phyloP scores from a whole-genome alignment of 2,329 filamentous ascomycete species.

The Alternaria tenuissima region DNA sequence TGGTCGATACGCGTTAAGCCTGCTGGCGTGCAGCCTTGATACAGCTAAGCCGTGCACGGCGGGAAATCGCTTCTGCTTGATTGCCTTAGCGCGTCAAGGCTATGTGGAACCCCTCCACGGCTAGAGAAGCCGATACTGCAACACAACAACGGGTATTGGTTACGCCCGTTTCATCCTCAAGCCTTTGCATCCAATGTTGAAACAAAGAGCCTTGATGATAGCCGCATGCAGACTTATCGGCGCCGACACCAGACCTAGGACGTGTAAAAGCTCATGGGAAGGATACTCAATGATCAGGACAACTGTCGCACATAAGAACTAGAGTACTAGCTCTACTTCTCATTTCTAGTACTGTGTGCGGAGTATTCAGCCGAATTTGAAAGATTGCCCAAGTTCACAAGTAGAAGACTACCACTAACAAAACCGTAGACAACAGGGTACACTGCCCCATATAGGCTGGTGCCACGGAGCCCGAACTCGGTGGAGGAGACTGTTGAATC shows the following conservation, averaged over 20 bases:
- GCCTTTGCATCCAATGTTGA: neutral
- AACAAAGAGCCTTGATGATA: neutral
- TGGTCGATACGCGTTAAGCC: slow-evolving; percentile 9
- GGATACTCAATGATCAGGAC: neutral
- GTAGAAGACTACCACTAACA: too few relatives aligned
- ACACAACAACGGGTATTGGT: neutral
- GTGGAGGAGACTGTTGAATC: neutral
- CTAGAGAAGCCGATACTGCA: neutral
- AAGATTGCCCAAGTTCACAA: too few relatives aligned
- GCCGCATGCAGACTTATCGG: neutral
- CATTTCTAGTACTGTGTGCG: neutral
- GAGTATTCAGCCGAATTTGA: neutral
- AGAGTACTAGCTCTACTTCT: neutral
- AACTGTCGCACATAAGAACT: neutral
- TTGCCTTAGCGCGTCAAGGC: neutral
- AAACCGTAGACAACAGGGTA: too few relatives aligned
- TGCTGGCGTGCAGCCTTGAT: slow-evolving; percentile 13
- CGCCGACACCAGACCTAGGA: neutral
- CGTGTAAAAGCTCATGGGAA: neutral
- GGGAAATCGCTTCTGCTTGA: neutral
- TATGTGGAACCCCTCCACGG: neutral
- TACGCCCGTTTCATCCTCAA: neutral
- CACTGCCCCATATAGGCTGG: too few relatives aligned
- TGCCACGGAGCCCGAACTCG: too few relatives aligned
- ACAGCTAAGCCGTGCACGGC: slow-evolving; percentile 11